These are phyloP conservation scores for Tuber brumale DNA, from an alignment of 495 filamentous ascomycete genomes.

Conservation along the genomic window DNA sequence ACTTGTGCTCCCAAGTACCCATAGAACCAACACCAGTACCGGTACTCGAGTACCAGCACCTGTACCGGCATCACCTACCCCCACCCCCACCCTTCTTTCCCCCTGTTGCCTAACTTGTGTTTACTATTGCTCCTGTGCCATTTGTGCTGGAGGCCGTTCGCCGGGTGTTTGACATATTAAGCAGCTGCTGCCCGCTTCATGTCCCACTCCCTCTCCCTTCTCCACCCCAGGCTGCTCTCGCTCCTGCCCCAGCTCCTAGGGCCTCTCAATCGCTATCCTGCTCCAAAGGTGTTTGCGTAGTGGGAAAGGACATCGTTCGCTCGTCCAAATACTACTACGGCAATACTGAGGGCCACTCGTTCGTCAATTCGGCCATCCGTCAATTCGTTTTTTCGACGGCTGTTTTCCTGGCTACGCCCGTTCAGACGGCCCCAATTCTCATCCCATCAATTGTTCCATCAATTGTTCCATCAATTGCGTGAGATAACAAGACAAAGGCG, in stretches of 20 bases:
- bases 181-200: background rate
- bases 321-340: constrained; percentile 19
- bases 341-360: constrained; percentile 15
- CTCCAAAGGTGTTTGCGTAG: constrained; percentile 7
- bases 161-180: background rate
- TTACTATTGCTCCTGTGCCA: background rate
- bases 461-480: too few species aligned
- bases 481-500: constrained; percentile 2
- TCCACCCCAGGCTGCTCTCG: constrained; percentile 15
- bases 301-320: constrained; percentile 29
- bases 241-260: constrained; percentile 22
- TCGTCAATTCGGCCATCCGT: constrained; percentile 12
- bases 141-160: background rate
- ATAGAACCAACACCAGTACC: background rate
- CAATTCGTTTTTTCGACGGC: background rate
- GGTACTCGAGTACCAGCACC: background rate
- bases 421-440: constrained; percentile 8
- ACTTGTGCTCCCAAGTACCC: background rate
- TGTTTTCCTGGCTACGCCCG: constrained; percentile 15
- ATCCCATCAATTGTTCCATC: background rate
- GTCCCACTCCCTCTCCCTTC: background rate
- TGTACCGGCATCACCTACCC: background rate
- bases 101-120: background rate
- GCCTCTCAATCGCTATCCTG: constrained; percentile 19
- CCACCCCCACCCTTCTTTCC: too few species aligned